These are phyloP conservation scores for Podospora australis DNA, from an alignment of 495 filamentous ascomycete genomes.

Conservation along the genomic window DNA sequence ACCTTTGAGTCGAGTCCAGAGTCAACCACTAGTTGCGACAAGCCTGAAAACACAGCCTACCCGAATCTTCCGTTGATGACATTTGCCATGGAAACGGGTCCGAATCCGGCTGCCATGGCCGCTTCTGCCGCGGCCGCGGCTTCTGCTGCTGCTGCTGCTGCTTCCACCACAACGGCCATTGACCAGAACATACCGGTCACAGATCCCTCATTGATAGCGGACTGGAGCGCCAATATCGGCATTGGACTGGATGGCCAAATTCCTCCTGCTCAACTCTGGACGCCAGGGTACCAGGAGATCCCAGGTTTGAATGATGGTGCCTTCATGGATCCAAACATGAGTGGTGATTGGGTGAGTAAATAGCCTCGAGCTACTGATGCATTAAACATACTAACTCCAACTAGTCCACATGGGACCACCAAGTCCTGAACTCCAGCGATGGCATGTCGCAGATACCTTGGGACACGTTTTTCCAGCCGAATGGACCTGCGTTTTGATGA, in stretches of 20 bases:
- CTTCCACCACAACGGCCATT: too few relatives aligned
- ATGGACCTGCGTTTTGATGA: background rate
- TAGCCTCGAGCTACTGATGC: background rate
- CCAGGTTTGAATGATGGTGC: constrained; percentile 3
- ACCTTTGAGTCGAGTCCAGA: constrained; percentile 15
- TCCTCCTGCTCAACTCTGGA: background rate
- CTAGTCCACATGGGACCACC: constrained; percentile 20
- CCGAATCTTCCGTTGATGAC: background rate
- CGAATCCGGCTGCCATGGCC: background rate
- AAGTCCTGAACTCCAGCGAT: constrained; percentile 16
- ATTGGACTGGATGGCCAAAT: background rate
- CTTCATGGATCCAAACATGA: constrained; percentile 13
- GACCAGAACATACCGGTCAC: too few relatives aligned
- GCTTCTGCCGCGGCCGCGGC: background rate
- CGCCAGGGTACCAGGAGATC: background rate
- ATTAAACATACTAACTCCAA: background rate
- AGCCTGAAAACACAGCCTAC: background rate
- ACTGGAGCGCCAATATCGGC: too few relatives aligned
- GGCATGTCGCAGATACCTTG: constrained; percentile 18
- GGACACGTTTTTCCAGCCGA: constrained; percentile 18
- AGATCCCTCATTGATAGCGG: background rate
- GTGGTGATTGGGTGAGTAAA: constrained; percentile 20
- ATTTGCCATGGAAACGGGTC: background rate
- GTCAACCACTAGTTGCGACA: constrained; percentile 1
- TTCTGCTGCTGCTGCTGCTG: background rate